Conservation (phyloP, 2,329 filamentous ascomycete genomes). For the Beauveria sp. region DNA sequence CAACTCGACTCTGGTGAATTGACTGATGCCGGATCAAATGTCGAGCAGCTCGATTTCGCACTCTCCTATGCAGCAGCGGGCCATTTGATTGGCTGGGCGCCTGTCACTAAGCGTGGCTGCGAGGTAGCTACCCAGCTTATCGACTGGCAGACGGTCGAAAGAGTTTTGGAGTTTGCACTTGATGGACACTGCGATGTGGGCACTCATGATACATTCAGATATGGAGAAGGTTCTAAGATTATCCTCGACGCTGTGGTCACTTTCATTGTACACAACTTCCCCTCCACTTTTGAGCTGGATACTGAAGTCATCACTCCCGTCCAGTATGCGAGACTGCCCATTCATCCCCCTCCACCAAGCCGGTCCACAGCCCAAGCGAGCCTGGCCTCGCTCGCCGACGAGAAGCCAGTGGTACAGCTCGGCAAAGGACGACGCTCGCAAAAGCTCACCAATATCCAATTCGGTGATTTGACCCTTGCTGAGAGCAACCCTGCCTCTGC, state of each 20-base stretch:
- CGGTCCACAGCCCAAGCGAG: slow-evolving; percentile 10
- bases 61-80: slow-evolving; percentile 60
- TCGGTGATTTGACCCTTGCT: slow-evolving; percentile 54
- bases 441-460: slow-evolving; percentile 58
- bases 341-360: slow-evolving; percentile 15
- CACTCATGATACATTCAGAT: slow-evolving; percentile 38
- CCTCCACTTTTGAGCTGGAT: slow-evolving; percentile 53
- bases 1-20: slow-evolving; percentile 23
- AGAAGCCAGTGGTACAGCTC: slow-evolving; percentile 30
- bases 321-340: slow-evolving; percentile 34
- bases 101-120: slow-evolving; percentile 49
- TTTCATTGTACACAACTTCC: slow-evolving; percentile 55
- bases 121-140: slow-evolving; percentile 51
- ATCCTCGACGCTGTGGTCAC: slow-evolving; percentile 49
- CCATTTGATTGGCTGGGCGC: slow-evolving; percentile 46
- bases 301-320: slow-evolving; percentile 29
- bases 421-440: slow-evolving; percentile 35
- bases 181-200: slow-evolving; percentile 27
- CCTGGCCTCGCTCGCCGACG: slow-evolving; percentile 21
- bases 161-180: slow-evolving; percentile 52
- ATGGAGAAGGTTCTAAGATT: slow-evolving; percentile 44
- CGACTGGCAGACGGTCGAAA: slow-evolving; percentile 56
- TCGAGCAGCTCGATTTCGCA: slow-evolving; percentile 45
- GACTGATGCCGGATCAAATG: slow-evolving; percentile 29
- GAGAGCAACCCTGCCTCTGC: slow-evolving; percentile 20